These are phyloP conservation scores for Coniella vitis DNA, from an alignment of 2,329 filamentous ascomycete species.

Conservation along the genomic window DNA sequence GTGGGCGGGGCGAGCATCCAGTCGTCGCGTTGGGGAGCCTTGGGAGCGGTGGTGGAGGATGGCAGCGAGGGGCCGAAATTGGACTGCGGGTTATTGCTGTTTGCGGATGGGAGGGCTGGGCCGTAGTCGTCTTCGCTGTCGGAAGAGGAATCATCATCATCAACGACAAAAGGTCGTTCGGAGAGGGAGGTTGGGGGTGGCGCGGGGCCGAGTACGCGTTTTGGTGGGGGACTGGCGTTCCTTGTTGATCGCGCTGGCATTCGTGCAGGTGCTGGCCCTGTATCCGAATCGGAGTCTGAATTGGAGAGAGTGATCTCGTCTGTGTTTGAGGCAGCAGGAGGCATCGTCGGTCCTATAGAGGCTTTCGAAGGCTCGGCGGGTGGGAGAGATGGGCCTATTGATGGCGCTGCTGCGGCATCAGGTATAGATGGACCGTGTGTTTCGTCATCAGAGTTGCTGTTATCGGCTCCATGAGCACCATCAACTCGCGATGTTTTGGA, in stretches of 20 bases:
- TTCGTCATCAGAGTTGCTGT: conserved; percentile 31
- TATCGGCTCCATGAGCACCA: conserved; percentile 35
- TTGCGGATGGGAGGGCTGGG: conserved; percentile 47
- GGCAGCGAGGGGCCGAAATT: conserved; percentile 32
- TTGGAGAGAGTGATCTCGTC: conserved; percentile 31
- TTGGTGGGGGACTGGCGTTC: conserved; percentile 9
- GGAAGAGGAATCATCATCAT: conserved; percentile 25
- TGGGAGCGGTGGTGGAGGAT: conserved; percentile 23
- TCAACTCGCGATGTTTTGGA: conserved; percentile 42
- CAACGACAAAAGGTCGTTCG: conserved; percentile 26
- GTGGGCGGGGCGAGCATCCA: conserved; percentile 74
- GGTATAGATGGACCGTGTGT: conserved; percentile 32
- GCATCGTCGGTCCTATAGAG: conserved; percentile 22
- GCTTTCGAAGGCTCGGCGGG: conserved; percentile 11
- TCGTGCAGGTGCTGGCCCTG: conserved; percentile 21
- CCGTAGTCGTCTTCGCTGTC: conserved; percentile 51
- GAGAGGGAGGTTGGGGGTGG: conserved; percentile 35
- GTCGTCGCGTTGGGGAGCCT: conserved; percentile 64
- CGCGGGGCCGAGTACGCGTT: conserved; percentile 34
- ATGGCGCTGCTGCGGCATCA: conserved; percentile 14
- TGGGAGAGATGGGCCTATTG: neutral
- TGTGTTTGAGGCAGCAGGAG: conserved; percentile 21
- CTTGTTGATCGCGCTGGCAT: conserved; percentile 11
- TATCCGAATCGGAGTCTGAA: conserved; percentile 28
- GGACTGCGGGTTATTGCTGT: conserved; percentile 24